Evolutionary conservation across 2,329 filamentous ascomycete species (phyloP).

Genomic region (Scolecobasidium constrictum): DNA sequence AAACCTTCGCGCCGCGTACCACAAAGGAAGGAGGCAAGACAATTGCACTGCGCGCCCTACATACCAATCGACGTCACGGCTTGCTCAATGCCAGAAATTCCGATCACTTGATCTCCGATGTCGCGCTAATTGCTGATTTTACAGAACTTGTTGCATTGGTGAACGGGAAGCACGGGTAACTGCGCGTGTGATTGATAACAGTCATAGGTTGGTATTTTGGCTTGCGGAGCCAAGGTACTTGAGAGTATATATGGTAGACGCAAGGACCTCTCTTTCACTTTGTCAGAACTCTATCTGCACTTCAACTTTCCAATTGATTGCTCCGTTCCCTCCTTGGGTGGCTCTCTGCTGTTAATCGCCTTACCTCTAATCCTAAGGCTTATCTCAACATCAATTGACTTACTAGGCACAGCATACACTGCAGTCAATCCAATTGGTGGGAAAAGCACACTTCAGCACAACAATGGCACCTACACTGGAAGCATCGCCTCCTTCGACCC

Average conservation of each 20-base stretch:
- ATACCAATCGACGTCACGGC: too few species aligned
- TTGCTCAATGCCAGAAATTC: not conserved
- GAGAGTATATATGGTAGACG: not conserved
- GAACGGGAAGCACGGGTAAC: not conserved
- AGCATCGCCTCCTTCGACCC: not conserved
- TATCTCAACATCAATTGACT: not conserved
- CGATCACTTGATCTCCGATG: not conserved
- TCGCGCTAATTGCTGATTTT: not conserved
- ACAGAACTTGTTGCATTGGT: not conserved
- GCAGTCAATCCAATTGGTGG: too few species aligned
- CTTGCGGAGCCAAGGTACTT: too few species aligned
- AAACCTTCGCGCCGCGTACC: not conserved
- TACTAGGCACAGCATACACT: too few species aligned
- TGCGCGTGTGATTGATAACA: not conserved
- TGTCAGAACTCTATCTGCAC: not conserved
- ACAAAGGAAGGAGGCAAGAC: too few species aligned
- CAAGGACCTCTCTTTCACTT: not conserved
- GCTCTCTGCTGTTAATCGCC: not conserved
- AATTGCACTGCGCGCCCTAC: not conserved
- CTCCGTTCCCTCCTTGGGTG: not conserved
- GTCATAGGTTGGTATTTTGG: not conserved
- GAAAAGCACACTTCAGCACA: not conserved
- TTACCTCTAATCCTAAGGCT: not conserved
- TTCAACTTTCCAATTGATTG: not conserved
- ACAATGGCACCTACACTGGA: not conserved